Evolutionary conservation across 768 basidiomycete species (phyloP).

Genomic region (Porphyrellus cyaneotinctus): DNA sequence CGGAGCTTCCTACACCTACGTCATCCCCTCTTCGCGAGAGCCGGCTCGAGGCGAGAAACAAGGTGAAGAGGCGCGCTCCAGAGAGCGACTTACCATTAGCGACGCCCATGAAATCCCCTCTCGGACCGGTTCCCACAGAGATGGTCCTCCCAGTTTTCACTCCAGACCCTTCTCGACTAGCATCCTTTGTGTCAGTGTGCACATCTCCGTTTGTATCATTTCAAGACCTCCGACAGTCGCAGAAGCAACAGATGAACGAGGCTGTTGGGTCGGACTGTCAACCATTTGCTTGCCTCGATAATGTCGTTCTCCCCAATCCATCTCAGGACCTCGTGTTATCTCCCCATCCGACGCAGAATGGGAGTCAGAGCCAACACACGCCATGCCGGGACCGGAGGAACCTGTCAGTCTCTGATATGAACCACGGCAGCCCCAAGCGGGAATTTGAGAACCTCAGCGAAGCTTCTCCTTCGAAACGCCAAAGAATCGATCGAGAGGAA

Average conservation of each 20-base stretch:
- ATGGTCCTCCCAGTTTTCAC: neutral
- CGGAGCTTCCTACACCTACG: constrained; percentile 21
- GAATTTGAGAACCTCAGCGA: constrained; percentile 6
- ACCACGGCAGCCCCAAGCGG: neutral
- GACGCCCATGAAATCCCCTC: neutral
- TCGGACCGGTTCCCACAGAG: constrained; percentile 1
- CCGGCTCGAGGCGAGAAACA: neutral
- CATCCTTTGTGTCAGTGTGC: constrained; percentile 2
- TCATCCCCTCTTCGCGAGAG: constrained; percentile 15
- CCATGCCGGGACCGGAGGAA: neutral
- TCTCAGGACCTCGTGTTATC: neutral
- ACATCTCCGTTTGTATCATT: constrained; percentile 17
- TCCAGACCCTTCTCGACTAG: neutral
- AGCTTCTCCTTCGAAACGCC: constrained; percentile 10
- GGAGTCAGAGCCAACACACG: neutral
- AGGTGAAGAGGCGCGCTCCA: constrained; percentile 5
- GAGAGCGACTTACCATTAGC: neutral
- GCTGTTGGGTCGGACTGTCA: neutral
- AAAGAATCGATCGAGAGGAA: constrained; percentile 9
- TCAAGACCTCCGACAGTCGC: neutral
- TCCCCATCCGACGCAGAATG: neutral
- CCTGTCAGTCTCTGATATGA: neutral
- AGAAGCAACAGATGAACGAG: neutral
- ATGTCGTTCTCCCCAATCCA: constrained; percentile 3
- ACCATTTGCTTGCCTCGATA: constrained; percentile 18